phyloP scores from a whole-genome alignment of 768 basidiomycete species.

The Lactarius deliciosus region DNA sequence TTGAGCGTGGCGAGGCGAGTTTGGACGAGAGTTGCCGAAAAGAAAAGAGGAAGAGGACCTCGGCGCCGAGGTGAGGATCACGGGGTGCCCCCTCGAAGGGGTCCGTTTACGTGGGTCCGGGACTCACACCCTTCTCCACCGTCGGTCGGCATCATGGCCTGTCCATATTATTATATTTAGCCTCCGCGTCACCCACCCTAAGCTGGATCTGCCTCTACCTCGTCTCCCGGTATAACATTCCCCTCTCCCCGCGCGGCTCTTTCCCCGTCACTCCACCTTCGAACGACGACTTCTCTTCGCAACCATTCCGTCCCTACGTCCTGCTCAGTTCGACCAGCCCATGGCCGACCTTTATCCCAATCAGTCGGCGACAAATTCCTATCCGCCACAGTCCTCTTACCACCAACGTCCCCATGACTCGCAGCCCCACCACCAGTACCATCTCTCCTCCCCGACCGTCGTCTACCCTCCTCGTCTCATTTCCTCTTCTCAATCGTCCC shows the following conservation, averaged over 20 bases:
- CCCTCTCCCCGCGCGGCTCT: conserved; percentile 30
- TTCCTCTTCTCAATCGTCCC: conserved; percentile 27
- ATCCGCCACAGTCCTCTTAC: conserved; percentile 26
- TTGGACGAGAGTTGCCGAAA: conserved; percentile 37
- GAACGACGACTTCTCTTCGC: conserved; percentile 23
- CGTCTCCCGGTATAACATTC: conserved; percentile 34
- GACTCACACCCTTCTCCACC: conserved; percentile 42
- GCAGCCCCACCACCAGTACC: conserved; percentile 24
- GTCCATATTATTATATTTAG: conserved; percentile 34
- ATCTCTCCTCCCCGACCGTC: conserved; percentile 25
- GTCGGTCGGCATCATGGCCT: conserved; percentile 38
- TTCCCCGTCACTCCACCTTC: conserved; percentile 29
- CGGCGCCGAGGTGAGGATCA: conserved; percentile 43
- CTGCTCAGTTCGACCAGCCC: conserved; percentile 40
- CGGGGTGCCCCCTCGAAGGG: conserved; percentile 24
- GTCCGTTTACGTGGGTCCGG: conserved; percentile 28
- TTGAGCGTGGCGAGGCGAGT: conserved; percentile 29
- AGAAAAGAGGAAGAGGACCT: conserved; percentile 35
- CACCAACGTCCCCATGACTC: conserved; percentile 26
- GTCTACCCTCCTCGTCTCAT: conserved; percentile 27
- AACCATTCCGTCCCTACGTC: conserved; percentile 42
- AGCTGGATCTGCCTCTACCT: conserved; percentile 30
- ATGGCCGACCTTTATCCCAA: conserved; percentile 33
- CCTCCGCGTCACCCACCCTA: conserved; percentile 36
- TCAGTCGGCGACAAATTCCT: conserved; percentile 27